Evolutionary conservation across 176 grass and related monocot genomes (phyloP).

Genomic region (Zea mays): DNA sequence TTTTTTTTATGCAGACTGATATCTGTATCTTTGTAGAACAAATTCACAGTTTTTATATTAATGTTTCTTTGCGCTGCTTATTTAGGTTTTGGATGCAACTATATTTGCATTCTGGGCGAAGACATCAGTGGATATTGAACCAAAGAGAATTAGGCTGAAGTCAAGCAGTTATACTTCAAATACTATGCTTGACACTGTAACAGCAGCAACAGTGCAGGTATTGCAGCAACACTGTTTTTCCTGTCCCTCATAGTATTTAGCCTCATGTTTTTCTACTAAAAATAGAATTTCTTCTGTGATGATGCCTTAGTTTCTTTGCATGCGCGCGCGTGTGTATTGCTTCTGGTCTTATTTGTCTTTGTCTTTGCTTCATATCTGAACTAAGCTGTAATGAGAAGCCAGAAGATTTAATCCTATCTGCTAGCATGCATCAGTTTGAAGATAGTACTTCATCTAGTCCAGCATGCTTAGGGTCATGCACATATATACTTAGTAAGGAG

Average conservation of each 20-base stretch:
- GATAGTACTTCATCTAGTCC: neutral
- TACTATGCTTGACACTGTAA: slow-evolving; percentile 87
- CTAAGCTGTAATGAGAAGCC: neutral
- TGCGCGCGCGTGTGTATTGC: neutral
- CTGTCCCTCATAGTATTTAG: neutral
- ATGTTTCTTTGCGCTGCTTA: slow-evolving; percentile 26
- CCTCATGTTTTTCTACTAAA: neutral
- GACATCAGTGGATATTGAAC: slow-evolving; percentile 72
- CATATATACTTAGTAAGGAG: slow-evolving; percentile 10
- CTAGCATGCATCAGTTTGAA: neutral
- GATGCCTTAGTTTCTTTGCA: slow-evolving; percentile 2
- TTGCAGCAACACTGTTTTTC: slow-evolving; percentile 2
- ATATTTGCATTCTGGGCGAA: slow-evolving; percentile 96
- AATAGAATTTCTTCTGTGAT: neutral
- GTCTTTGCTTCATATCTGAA: slow-evolving; percentile 32
- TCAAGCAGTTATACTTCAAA: slow-evolving; percentile 88
- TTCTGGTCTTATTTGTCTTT: neutral
- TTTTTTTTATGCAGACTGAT: slow-evolving; percentile 12
- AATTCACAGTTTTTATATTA: neutral
- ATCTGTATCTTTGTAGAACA: neutral
- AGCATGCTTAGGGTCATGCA: neutral
- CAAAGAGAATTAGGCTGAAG: slow-evolving; percentile 87
- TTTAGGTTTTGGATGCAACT: slow-evolving; percentile 78
- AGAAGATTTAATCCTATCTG: slow-evolving; percentile 6
- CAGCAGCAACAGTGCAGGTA: slow-evolving; percentile 93